A percentile compares a stretch with the other conserved stretches of the same genome.
Evolutionary conservation across 805 yeast species (phyloP).

Genomic region (Metschnikowia vanudenii): DNA sequence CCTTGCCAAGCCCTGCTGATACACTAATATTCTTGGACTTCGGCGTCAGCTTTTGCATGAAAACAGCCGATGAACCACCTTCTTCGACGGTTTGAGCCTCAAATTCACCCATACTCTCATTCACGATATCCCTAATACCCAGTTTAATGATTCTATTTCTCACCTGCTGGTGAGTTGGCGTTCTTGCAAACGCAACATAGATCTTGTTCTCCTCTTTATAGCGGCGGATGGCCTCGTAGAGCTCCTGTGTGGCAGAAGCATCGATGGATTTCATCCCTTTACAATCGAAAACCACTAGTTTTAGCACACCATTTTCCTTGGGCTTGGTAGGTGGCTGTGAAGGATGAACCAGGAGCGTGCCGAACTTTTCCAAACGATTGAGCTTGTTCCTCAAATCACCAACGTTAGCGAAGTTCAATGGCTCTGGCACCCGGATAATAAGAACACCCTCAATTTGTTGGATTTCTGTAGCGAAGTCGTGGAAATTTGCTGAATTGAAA

Average conservation of each 20-base stretch:
- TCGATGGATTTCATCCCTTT: constrained; percentile 82
- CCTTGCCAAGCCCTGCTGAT: constrained; percentile 20
- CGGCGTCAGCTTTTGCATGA: neutral
- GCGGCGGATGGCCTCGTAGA: constrained; percentile 55
- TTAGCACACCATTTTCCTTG: constrained; percentile 39
- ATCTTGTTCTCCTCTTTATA: constrained; percentile 54
- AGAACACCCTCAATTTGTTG: constrained; percentile 67
- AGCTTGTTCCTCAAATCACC: constrained; percentile 70
- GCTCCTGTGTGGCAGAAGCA: constrained; percentile 73
- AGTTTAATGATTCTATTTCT: constrained; percentile 50
- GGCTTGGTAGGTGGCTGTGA: constrained; percentile 56
- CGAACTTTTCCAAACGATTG: constrained; percentile 70
- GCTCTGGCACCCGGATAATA: constrained; percentile 81
- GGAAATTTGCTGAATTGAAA: neutral
- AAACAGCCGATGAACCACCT: neutral
- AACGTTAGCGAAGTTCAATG: constrained; percentile 82
- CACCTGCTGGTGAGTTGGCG: constrained; percentile 49
- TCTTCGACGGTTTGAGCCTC: neutral
- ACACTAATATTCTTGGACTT: constrained; percentile 9
- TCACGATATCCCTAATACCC: constrained; percentile 46
- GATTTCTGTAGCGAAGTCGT: constrained; percentile 28
- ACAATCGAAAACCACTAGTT: constrained; percentile 69
- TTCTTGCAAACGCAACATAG: constrained; percentile 58
- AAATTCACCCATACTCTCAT: constrained; percentile 15
- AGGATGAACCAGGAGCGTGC: constrained; percentile 74